Percentiles rank a stretch among this genome's conserved stretches.
Evolutionary conservation across 75 land plant genomes (phyloP).

Genomic region (Sequoia sempervirens): DNA sequence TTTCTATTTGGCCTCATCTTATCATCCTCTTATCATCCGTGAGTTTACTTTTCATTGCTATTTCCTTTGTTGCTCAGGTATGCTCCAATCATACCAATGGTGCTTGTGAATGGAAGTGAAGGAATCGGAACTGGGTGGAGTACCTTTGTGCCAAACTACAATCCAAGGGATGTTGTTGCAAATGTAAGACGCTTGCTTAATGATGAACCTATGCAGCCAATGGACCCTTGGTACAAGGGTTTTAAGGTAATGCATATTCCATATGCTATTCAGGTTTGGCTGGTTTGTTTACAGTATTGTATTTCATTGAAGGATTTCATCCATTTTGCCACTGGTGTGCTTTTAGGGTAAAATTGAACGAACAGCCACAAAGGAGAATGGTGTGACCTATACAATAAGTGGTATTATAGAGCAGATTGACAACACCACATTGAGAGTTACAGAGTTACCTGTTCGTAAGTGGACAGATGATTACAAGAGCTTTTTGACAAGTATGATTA

Average conservation of each 20-base stretch:
- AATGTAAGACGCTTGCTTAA: conserved; percentile 66
- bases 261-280: background rate
- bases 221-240: conserved; percentile 99
- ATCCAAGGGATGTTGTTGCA: conserved; percentile 86
- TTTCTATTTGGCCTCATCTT: background rate
- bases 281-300: background rate
- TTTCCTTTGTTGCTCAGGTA: conserved; percentile 54
- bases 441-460: conserved; percentile 81
- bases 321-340: background rate
- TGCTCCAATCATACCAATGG: conserved; percentile 80
- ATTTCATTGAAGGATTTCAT: background rate
- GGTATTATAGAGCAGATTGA: conserved; percentile 81
- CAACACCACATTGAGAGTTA: conserved; percentile 71
- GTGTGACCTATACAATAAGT: conserved; percentile 62
- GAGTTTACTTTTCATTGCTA: background rate
- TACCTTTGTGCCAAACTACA: conserved; percentile 90
- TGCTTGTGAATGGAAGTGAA: conserved; percentile 97
- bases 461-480: conserved; percentile 97
- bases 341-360: conserved; percentile 77
- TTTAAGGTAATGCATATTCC: conserved; percentile 46
- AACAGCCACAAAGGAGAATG: conserved; percentile 68
- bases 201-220: conserved; percentile 70
- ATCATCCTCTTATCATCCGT: no score
- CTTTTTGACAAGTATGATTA: conserved; percentile 66
- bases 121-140: conserved; percentile 99